These are phyloP conservation scores for Syzygium syzygioides DNA, from an alignment of 441 rosid species.

Conservation along the genomic window DNA sequence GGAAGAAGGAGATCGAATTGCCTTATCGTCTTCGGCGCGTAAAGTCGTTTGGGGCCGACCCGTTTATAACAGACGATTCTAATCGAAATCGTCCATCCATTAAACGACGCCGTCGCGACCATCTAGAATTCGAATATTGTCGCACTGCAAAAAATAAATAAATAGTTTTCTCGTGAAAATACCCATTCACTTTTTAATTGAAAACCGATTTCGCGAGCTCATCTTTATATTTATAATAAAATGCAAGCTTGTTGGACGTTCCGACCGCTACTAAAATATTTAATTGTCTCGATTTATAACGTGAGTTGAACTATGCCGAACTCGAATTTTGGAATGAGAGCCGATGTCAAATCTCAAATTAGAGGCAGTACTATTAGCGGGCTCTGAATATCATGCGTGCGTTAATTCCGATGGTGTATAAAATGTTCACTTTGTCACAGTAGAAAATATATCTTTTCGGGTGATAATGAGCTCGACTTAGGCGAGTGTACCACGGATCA, in stretches of 20 bases:
- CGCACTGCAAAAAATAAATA: neutral
- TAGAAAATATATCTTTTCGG: neutral
- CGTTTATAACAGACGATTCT: no score
- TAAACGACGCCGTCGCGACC: neutral
- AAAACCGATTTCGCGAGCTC: neutral
- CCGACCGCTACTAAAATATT: neutral
- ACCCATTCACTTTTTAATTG: neutral
- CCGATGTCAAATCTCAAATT: fast-evolving
- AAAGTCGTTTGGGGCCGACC: neutral
- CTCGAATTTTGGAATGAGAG: neutral
- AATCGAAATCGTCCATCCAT: no score
- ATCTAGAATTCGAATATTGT: neutral
- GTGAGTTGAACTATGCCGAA: fast-evolving
- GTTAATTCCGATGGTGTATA: neutral
- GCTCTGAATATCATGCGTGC: neutral
- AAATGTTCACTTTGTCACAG: fast-evolving
- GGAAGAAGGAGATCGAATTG: neutral
- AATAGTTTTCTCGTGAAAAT: neutral
- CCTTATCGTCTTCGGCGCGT: neutral
- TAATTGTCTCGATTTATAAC: fast-evolving
- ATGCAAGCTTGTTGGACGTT: neutral
- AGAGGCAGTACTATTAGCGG: fast-evolving
- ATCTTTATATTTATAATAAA: neutral
- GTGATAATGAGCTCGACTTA: neutral
- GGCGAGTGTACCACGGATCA: neutral